Evolutionary conservation across 2,329 filamentous ascomycete species (phyloP).

Genomic region (Dichotomopilus funicola): DNA sequence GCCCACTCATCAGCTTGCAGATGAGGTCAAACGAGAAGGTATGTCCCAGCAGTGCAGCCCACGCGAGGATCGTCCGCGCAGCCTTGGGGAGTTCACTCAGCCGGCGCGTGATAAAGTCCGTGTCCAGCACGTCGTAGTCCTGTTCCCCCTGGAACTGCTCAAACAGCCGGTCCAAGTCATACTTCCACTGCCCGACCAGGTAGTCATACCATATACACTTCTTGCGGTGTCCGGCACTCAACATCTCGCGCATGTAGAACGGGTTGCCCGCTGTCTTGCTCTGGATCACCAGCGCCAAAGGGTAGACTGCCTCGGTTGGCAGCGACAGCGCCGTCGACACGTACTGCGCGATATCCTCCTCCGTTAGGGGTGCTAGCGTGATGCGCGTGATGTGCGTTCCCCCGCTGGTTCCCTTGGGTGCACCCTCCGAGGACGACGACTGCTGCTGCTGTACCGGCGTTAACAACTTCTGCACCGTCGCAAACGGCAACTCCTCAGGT

Average conservation of each 20-base stretch:
- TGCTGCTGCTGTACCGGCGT: constrained; percentile 38
- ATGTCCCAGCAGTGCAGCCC: constrained; percentile 77
- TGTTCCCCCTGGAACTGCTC: constrained; percentile 74
- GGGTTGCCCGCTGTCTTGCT: constrained; percentile 85
- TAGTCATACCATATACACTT: constrained; percentile 90
- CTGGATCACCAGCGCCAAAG: constrained; percentile 76
- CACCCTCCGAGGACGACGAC: constrained; percentile 37
- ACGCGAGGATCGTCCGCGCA: constrained; percentile 73
- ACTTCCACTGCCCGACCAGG: constrained; percentile 74
- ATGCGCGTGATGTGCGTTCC: constrained; percentile 61
- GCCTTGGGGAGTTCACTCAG: constrained; percentile 68
- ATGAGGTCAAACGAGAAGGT: constrained; percentile 80
- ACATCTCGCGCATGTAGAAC: constrained; percentile 87
- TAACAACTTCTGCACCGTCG: constrained; percentile 49
- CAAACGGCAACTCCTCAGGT: constrained; percentile 56
- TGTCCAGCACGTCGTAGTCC: constrained; percentile 73
- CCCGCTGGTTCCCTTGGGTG: constrained; percentile 32
- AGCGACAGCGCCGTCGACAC: constrained; percentile 76
- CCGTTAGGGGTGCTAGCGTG: constrained; percentile 63
- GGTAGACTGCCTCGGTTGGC: constrained; percentile 62
- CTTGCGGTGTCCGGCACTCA: constrained; percentile 78
- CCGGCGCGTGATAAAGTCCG: constrained; percentile 72
- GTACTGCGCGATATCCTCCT: constrained; percentile 75
- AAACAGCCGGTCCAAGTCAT: constrained; percentile 78
- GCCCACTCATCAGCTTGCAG: constrained; percentile 66